These are phyloP conservation scores for Hortaea werneckii DNA, from an alignment of 2,329 filamentous ascomycete species.

Conservation along the genomic window DNA sequence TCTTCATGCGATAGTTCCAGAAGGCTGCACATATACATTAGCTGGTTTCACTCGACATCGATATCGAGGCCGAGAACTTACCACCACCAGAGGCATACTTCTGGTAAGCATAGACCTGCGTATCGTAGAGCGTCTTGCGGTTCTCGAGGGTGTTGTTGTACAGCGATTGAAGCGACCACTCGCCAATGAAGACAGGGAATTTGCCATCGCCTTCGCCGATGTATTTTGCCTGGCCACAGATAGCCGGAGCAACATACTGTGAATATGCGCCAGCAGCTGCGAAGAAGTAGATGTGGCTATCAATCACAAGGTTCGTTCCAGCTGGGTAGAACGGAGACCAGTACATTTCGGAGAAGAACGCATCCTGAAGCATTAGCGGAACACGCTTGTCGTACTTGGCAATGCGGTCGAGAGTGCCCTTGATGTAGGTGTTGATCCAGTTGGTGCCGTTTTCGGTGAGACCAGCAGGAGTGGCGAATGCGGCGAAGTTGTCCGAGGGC, in stretches of 20 bases:
- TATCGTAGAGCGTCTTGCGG: conserved; percentile 22
- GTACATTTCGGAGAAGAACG: conserved; percentile 18
- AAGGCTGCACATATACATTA: not conserved
- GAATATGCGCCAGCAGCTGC: conserved; percentile 16
- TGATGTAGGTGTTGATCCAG: conserved; percentile 27
- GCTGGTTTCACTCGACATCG: too few species aligned
- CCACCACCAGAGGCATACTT: conserved; percentile 23
- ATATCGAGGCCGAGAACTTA: too few species aligned
- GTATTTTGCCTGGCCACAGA: conserved; percentile 19
- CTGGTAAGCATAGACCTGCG: conserved; percentile 25
- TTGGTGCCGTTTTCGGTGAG: conserved; percentile 20
- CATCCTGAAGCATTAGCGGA: conserved; percentile 26
- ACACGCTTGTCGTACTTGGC: conserved; percentile 19
- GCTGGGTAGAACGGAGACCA: conserved; percentile 21
- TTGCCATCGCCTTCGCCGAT: conserved; percentile 13
- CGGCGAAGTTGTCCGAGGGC: conserved; percentile 25
- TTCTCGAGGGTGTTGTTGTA: conserved; percentile 24
- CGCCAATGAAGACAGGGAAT: conserved; percentile 27
- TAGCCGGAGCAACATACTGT: conserved; percentile 16
- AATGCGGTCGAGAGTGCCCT: conserved; percentile 18
- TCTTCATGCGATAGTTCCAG: not conserved
- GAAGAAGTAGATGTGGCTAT: conserved; percentile 25
- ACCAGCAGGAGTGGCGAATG: conserved; percentile 24
- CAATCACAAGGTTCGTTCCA: conserved; percentile 22
- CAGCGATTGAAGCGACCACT: conserved; percentile 26